Base-by-base conservation (phyloP, 768 basidiomycete genomes). In the Serendipita sp. region DNA sequence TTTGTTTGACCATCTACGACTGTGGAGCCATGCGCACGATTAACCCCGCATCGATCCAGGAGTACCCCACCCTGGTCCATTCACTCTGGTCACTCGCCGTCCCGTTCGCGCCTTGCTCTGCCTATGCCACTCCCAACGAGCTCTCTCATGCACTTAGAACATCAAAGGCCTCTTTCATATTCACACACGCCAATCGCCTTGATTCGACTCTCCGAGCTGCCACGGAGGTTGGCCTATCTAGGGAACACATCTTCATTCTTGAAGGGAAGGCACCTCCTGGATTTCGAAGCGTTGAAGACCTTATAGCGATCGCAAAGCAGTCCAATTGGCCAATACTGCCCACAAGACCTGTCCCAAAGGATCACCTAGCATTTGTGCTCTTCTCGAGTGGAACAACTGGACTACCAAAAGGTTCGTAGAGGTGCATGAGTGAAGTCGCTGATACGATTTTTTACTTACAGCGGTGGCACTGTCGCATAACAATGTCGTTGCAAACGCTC, bases 361-460 rank as follows among this genome's bases (percentile, higher is more conserved):
- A 83, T 64, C 85, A 82, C 0, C 71, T 87, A 1, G 86, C 84
- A 0, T 86, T 88, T 69, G 73, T 89, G 2, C 74, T 84, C 0
- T 87, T 86, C 68, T 89, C 87, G 0, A 88, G 87, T 67, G 87
- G 87, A 24, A 89, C 88, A 0, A 88, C 79, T 64, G 87, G 88
- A 0, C 72, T 83, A 2, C 85, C 87, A 0, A 89, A 89, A 79
- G 85, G 86, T 82, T 26, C 5, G 68, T 64, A 4, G 16, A 2
- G 16, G n/a, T 22, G 22, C 50, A 43, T 24, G 60, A 30, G n/a
- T n/a, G n/a, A n/a, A n/a, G n/a, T n/a, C n/a, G n/a, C n/a, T n/a
- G n/a, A n/a, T n/a, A n/a, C n/a, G n/a, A 20, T 9, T 38, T 5
- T 7, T 14, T 14, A 7, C 34, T 38, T 33, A 38, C 43, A 87